A percentile compares a stretch with the other conserved stretches of the same genome.
These are phyloP conservation scores for Tuctoria greenei DNA, from an alignment of 176 grass and related monocot species.

Conservation along the genomic window DNA sequence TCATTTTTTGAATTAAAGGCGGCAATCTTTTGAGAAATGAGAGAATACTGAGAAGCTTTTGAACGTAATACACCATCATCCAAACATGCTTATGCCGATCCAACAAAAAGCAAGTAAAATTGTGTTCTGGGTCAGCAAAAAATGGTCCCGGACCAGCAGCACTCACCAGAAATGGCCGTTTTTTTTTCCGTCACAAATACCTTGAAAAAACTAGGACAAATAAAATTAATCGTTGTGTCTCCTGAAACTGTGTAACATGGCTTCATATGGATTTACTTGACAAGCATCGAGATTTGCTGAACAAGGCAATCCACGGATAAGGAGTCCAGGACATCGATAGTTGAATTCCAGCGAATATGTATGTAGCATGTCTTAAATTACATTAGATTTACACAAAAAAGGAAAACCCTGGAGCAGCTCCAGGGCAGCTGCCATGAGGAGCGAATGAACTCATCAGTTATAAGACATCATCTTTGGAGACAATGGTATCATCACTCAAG, in stretches of 20 bases:
- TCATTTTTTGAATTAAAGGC: too few species aligned
- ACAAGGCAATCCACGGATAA: background rate
- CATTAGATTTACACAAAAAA: constrained; percentile 9
- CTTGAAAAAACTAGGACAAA: background rate
- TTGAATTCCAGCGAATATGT: constrained; percentile 20
- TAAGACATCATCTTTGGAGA: background rate
- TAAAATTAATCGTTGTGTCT: background rate
- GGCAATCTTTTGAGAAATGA: too few species aligned
- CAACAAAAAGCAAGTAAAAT: background rate
- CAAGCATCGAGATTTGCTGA: background rate
- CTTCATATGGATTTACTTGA: background rate
- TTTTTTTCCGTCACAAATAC: background rate
- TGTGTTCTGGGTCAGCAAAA: background rate
- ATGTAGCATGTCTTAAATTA: constrained; percentile 7
- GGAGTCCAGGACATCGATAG: background rate
- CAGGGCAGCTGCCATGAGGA: background rate
- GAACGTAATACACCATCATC: background rate
- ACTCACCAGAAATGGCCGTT: background rate
- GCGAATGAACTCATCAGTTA: constrained; percentile 8
- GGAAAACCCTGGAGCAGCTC: background rate
- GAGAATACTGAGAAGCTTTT: background rate
- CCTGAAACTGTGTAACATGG: background rate
- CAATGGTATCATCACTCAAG: constrained; percentile 23
- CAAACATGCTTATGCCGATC: background rate
- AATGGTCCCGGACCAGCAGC: background rate